Evolutionary conservation across 768 basidiomycete genomes (phyloP), one percentile per base, ranked within the genome.

Genomic region (Tulasnella sp.): DNA sequence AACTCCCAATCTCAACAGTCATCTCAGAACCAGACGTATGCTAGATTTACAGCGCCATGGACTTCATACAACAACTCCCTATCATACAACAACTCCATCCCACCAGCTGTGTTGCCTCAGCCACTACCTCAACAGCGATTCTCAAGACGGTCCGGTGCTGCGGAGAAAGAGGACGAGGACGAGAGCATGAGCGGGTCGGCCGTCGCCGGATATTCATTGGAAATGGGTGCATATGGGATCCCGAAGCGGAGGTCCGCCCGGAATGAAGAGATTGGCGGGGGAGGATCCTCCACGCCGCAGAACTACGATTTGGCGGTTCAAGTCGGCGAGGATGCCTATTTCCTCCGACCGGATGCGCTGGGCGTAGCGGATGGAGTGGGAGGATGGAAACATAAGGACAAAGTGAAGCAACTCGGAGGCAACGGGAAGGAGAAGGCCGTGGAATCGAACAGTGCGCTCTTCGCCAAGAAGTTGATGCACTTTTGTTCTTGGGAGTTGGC

Each of bases 301-400:
- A 65, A 50, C 4, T 71, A 75, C 45, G 68, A 69, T 34, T 75
- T 85, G 11, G 77, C 87, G 0, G 82, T 85, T 0, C 85, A 89
- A 67, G 83, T 96, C 10, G 92, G 92, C 42, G 92, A 97, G 69
- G 92, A 97, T 66, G 88, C 92, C 3, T 94, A 92, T 67, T 90
- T 90, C 62, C 72, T 89, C 4, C 74, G 80, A 4, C 79, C 61
- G 17, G 87, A 92, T 67, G 87, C 90, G 4, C 84, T 98, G 76
- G 93, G 93, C 17, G 85, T 98, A 8, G 90, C 92, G 2, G 93
- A 97, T 68, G 93, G 93, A 29, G 93, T 97, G 0, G 93, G 93
- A 0, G 92, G 92, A 0, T 96, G 92, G 92, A 78, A 38, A 21
- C 48, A 43, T 83, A 7, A 70, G 74, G 59, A 66, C 69, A 38